These are phyloP conservation scores for Pseudocercospora macadamiae DNA, from an alignment of 2,329 filamentous ascomycete genomes.

Conservation along the genomic window DNA sequence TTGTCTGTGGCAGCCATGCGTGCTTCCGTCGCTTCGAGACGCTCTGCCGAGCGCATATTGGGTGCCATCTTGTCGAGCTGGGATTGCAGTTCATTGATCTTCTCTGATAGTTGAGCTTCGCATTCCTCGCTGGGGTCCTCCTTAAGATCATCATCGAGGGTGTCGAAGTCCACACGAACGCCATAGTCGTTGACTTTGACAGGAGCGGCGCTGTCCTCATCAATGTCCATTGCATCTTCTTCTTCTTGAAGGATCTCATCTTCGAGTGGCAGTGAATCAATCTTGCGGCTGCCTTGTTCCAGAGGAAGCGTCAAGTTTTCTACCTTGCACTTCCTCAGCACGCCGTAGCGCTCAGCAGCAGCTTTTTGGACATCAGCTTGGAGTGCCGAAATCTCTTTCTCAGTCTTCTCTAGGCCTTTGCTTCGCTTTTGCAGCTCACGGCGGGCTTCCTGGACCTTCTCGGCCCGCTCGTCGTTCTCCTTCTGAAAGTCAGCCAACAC, in stretches of 20 bases:
- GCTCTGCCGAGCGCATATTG: conserved; percentile 94
- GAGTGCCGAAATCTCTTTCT: conserved; percentile 75
- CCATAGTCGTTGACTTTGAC: conserved; percentile 80
- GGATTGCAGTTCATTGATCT: conserved; percentile 70
- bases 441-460: conserved; percentile 77
- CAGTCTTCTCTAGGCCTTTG: conserved; percentile 75
- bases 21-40: conserved; percentile 80
- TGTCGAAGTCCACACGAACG: conserved; percentile 83
- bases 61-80: conserved; percentile 94
- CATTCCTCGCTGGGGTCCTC: conserved; percentile 71
- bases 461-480: conserved; percentile 68
- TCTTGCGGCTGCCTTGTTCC: conserved; percentile 65
- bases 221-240: conserved; percentile 89
- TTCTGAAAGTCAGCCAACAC: conserved; percentile 69
- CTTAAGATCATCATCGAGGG: conserved; percentile 79
- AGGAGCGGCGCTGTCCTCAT: conserved; percentile 59
- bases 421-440: conserved; percentile 80
- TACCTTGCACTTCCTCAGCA: conserved; percentile 86
- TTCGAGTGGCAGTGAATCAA: conserved; percentile 86
- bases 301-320: conserved; percentile 90
- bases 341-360: conserved; percentile 77
- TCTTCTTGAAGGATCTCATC: conserved; percentile 71
- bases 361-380: conserved; percentile 86
- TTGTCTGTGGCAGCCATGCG: conserved; percentile 82
- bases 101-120: conserved; percentile 77